phyloP scores from a whole-genome alignment of 768 basidiomycete species.

The Suillus ampliporus region DNA sequence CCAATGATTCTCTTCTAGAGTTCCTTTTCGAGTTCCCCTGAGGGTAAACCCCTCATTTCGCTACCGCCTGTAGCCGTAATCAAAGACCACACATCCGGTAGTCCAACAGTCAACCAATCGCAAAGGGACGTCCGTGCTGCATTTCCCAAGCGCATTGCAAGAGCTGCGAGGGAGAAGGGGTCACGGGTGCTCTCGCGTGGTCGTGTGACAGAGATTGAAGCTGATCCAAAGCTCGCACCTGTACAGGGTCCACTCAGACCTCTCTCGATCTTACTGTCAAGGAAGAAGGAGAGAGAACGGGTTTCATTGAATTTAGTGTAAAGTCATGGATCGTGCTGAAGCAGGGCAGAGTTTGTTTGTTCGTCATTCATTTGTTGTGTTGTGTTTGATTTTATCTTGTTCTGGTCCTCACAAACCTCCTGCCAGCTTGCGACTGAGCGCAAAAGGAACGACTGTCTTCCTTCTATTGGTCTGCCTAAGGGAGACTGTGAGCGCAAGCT shows the following conservation, averaged over 20 bases:
- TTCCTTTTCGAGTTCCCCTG: constrained; percentile 4
- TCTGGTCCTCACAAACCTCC: neutral
- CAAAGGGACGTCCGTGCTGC: constrained; percentile 8
- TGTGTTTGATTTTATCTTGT: neutral
- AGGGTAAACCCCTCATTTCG: constrained; percentile 24
- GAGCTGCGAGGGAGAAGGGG: constrained; percentile 19
- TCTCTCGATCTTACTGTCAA: constrained; percentile 24
- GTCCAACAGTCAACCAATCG: neutral
- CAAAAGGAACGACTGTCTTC: too few relatives aligned
- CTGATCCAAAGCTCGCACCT: constrained; percentile 39
- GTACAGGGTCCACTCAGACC: constrained; percentile 39
- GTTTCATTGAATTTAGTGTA: neutral
- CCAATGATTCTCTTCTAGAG: neutral
- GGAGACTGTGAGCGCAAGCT: too few relatives aligned
- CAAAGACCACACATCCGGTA: constrained; percentile 13
- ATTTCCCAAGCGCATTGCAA: constrained; percentile 17
- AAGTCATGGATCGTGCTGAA: neutral
- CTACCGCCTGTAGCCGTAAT: constrained; percentile 22
- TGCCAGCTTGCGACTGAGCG: too few relatives aligned
- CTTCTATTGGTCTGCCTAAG: too few relatives aligned
- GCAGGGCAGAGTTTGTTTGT: neutral
- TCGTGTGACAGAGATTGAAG: constrained; percentile 29
- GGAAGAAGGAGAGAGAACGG: neutral
- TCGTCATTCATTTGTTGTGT: neutral
- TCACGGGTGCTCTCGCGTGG: constrained; percentile 26